Base-by-base conservation (phyloP, 2,329 filamentous ascomycete species). In the Paramyrothecium sp. region DNA sequence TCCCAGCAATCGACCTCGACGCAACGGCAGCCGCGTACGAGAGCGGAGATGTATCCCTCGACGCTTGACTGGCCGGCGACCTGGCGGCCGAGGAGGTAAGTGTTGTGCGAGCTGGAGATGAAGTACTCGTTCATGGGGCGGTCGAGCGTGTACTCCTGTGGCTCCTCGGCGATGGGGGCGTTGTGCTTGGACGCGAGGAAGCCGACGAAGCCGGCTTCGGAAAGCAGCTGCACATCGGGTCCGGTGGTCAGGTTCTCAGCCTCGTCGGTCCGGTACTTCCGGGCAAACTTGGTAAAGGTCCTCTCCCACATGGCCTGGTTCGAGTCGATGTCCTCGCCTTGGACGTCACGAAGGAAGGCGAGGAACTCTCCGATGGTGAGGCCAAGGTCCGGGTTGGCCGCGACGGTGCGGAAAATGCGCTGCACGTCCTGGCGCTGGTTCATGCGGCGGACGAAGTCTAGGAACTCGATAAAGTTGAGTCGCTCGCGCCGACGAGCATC, bases 1-100 rank as follows among this genome's bases (percentile, higher is more conserved):
- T 99, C 92, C 95, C 95, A 99, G 74, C 94, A 98, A 74, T 99
- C 95, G 54, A 99, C 92, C 75, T 99, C 95, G 50, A 99, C 89
- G 72, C 95, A 98, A 53, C 95, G 90, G 71, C 95, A 99, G 10
- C 93, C 93, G 59, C 91, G 89, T 61, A 91, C 88, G 7, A 99
- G 82, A 3, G 93, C 91, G 10, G 88, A 87, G 65, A 98, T 96
- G 75, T 99, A 99, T 48, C 92, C 92, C 73, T 99, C 95, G 2
- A 96, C 90, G 69, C 93, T 98, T 2, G 95, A 97, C 49, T 90
- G 85, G 26, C 94, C 94, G 12, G 88, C 89, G 2, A 98, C 88
- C 72, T 99, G 95, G 55, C 93, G 88, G 16, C 95, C 95, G 4
- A 96, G 81, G 1, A 99, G 87, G 68, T 99, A 99, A 0, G 95